phyloP scores from a whole-genome alignment of 2,329 filamentous ascomycete species.

The Fusarium ambrosium region DNA sequence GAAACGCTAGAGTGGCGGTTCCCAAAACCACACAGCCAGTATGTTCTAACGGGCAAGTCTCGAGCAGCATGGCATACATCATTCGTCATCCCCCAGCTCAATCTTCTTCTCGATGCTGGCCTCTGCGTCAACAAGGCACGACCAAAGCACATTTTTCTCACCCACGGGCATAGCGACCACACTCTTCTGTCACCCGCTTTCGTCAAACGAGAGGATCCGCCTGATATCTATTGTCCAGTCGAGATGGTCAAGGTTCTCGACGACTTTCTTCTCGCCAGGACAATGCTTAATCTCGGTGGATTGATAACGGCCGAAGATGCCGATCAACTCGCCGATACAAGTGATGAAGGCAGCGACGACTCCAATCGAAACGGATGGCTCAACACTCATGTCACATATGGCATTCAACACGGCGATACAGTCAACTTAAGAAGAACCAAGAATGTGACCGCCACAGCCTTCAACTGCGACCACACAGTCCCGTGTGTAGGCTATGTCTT shows the following conservation, averaged over 20 bases:
- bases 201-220: constrained; percentile 59
- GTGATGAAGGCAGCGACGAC: constrained; percentile 3
- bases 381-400: constrained; percentile 57
- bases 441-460: constrained; percentile 57
- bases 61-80: constrained; percentile 66
- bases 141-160: constrained; percentile 64
- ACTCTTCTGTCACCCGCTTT: constrained; percentile 59
- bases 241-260: constrained; percentile 57
- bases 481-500: constrained; percentile 64
- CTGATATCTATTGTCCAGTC: constrained; percentile 60
- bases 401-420: constrained; percentile 52
- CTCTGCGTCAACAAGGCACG: constrained; percentile 60
- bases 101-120: constrained; percentile 64
- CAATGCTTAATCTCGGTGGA: constrained; percentile 59
- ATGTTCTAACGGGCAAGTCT: constrained; percentile 61
- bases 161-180: constrained; percentile 64
- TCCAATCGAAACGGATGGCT: constrained; percentile 44
- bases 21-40: constrained; percentile 58
- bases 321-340: constrained; percentile 17
- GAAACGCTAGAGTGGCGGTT: constrained; percentile 62
- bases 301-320: constrained; percentile 49
- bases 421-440: constrained; percentile 54
- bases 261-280: constrained; percentile 56
- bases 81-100: constrained; percentile 64
- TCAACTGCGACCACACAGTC: constrained; percentile 62